Conservation (phyloP, 305 asterid species). For the Euphrasia arctica region DNA sequence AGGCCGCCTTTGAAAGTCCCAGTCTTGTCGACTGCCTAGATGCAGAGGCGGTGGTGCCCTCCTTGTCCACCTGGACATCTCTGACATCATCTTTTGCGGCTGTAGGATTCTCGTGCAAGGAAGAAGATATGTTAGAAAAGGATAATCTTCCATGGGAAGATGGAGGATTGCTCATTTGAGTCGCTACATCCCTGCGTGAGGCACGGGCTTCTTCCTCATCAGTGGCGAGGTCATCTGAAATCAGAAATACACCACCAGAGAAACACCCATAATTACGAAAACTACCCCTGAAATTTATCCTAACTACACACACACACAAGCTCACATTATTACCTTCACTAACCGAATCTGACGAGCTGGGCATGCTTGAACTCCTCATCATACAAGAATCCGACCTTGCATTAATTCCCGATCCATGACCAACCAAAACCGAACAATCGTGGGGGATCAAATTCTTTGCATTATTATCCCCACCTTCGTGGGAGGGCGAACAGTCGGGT, state of each 20-base stretch:
- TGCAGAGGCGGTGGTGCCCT: conserved; percentile 49
- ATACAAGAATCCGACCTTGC: conserved; percentile 30
- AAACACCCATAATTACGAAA: too few species aligned
- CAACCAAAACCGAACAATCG: conserved; percentile 49
- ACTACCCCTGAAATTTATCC: background rate
- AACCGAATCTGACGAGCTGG: conserved; percentile 49
- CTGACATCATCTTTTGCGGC: conserved; percentile 53
- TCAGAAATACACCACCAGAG: background rate
- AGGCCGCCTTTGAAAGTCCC: conserved; percentile 32
- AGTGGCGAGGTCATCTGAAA: background rate
- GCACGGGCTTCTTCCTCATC: conserved; percentile 29
- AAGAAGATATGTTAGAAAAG: conserved; percentile 39
- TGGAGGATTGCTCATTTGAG: conserved; percentile 63
- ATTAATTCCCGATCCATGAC: conserved; percentile 34
- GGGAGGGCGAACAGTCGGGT: too few species aligned
- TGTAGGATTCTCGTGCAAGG: conserved; percentile 26
- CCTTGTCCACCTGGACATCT: conserved; percentile 84
- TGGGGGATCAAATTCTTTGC: conserved; percentile 24
- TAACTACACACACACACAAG: background rate
- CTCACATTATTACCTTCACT: conserved; percentile 24
- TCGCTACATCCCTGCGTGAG: conserved; percentile 70
- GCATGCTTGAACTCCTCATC: conserved; percentile 38
- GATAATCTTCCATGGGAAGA: conserved; percentile 54
- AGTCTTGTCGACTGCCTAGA: conserved; percentile 44
- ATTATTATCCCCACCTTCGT: background rate